Conservation (phyloP, 305 asterid genomes). For the Plantago rigida region DNA sequence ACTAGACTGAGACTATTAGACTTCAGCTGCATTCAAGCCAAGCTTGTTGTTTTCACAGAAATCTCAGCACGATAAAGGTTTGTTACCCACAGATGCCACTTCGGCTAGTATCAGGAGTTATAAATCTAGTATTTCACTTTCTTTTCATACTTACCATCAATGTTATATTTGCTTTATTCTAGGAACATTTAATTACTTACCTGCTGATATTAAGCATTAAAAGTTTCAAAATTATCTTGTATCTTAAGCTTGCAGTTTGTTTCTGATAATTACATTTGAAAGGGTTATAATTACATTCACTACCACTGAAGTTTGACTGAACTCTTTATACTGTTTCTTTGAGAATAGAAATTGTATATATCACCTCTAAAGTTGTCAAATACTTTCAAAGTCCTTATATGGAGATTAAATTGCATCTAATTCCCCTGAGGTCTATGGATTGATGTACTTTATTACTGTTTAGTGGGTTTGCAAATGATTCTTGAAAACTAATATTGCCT, state of each 20-base stretch:
- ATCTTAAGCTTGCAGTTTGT: no score
- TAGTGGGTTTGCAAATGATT: no score
- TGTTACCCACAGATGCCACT: background rate
- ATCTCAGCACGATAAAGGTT: background rate
- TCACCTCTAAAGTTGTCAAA: background rate
- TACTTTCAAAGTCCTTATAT: no score
- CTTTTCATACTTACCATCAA: background rate
- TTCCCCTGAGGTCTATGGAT: no score
- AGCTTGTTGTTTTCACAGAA: background rate
- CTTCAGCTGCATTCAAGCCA: background rate
- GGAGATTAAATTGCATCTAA: no score
- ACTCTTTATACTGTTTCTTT: background rate
- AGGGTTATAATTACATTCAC: no score
- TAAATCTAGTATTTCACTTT: background rate
- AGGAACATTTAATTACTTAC: background rate
- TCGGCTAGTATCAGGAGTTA: background rate
- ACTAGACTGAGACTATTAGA: background rate
- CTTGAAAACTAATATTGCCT: no score
- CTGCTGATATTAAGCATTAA: background rate
- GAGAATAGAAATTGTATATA: background rate
- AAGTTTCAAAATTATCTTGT: no score
- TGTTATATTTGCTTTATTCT: background rate
- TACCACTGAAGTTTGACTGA: no score
- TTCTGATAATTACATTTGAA: no score
- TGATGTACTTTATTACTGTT: no score